Percentiles rank a stretch among this genome's conserved stretches.
These are phyloP conservation scores for Cercospora nicotianae DNA, from an alignment of 2,329 filamentous ascomycete genomes.

Conservation along the genomic window DNA sequence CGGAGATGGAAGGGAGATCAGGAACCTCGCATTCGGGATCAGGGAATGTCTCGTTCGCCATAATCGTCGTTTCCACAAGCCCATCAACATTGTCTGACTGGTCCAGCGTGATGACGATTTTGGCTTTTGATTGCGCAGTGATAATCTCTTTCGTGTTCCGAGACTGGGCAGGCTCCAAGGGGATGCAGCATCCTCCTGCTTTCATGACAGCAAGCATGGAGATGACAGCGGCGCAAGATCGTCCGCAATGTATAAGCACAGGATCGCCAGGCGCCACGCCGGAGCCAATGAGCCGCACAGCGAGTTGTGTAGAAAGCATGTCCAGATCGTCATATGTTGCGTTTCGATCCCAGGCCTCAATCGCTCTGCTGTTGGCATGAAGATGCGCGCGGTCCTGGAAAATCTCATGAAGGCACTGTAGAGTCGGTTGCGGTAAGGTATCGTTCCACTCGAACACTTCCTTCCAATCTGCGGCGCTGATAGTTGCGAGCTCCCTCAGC, in stretches of 20 bases:
- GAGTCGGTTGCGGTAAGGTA: background rate
- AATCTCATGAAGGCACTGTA: background rate
- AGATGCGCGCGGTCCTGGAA: background rate
- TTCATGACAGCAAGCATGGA: background rate
- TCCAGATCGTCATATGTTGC: background rate
- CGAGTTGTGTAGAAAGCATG: background rate
- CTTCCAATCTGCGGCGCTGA: background rate
- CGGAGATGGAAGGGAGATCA: background rate
- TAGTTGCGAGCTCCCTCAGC: background rate
- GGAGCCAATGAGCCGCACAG: background rate
- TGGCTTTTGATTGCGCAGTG: background rate
- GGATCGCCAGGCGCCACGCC: background rate
- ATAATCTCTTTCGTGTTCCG: background rate
- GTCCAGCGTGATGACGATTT: background rate
- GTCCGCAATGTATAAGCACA: background rate
- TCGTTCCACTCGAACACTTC: background rate
- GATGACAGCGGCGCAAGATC: background rate
- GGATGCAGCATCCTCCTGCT: background rate
- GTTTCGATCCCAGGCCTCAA: background rate
- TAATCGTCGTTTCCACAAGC: background rate
- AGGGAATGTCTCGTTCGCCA: background rate
- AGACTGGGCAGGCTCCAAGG: background rate
- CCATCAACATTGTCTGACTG: background rate
- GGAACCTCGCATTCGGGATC: background rate
- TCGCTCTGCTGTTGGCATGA: background rate